Percentiles rank a stretch among this genome's conserved stretches.
These are phyloP conservation scores for Beauveria scarabaeidicola DNA, from an alignment of 2,329 filamentous ascomycete genomes.

Conservation along the genomic window DNA sequence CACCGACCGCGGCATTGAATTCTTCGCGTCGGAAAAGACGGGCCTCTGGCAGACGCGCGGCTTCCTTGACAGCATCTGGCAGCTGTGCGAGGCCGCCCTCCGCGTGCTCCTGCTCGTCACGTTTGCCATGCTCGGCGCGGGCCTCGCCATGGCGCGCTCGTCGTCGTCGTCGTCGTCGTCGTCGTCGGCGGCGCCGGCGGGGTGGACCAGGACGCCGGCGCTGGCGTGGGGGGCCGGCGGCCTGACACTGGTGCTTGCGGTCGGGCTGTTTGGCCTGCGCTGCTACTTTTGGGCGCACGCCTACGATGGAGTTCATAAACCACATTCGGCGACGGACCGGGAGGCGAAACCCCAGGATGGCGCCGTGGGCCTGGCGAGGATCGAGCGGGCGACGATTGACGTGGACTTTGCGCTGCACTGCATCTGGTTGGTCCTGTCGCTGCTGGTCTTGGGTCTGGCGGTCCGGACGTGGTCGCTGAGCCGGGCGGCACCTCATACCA, in stretches of 20 bases:
- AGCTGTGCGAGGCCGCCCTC: neutral
- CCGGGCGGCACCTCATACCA: neutral
- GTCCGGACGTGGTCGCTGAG: neutral
- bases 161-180: too few relatives aligned
- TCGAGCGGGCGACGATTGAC: neutral
- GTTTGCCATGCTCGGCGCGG: neutral
- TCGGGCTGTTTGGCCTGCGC: neutral
- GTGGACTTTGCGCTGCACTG: constrained; percentile 8
- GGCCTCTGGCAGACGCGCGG: constrained; percentile 1
- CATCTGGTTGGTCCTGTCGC: neutral
- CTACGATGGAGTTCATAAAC: neutral
- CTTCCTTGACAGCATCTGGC: constrained; percentile 4
- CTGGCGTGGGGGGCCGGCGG: neutral
- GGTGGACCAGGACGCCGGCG: neutral
- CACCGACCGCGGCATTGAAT: constrained; percentile 1
- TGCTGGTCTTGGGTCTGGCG: neutral
- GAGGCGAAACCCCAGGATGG: neutral
- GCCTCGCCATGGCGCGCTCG: constrained; percentile 3
- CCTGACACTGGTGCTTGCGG: neutral
- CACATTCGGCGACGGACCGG: neutral
- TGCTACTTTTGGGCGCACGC: constrained; percentile 9
- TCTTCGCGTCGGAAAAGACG: neutral
- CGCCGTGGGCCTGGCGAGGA: neutral
- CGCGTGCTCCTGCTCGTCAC: constrained; percentile 2
- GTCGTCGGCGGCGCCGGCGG: neutral